Evolutionary conservation across 2,329 filamentous ascomycete species (phyloP).

Genomic region (Aspergillus melleus): DNA sequence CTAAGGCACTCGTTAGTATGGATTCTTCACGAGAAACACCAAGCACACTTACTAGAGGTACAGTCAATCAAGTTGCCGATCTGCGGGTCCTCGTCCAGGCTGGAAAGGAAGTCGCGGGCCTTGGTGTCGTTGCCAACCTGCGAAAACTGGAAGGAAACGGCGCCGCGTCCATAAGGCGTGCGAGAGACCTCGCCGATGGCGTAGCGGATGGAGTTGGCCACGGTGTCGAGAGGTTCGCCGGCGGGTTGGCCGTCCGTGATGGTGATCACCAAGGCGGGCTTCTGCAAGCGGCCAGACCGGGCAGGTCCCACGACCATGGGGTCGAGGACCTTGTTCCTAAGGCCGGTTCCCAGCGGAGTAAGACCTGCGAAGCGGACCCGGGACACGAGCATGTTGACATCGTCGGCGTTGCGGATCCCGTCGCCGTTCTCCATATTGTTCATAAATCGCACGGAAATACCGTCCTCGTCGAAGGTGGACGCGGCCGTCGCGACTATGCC

Average conservation of each 20-base stretch:
- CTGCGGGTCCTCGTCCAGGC: slow-evolving; percentile 63
- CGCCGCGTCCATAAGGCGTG: slow-evolving; percentile 56
- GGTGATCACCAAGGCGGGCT: slow-evolving; percentile 65
- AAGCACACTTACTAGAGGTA: slow-evolving; percentile 60
- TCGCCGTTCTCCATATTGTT: slow-evolving; percentile 58
- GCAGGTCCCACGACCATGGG: slow-evolving; percentile 58
- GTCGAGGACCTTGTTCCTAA: slow-evolving; percentile 64
- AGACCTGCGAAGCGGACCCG: slow-evolving; percentile 64
- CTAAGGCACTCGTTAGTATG: slow-evolving; percentile 37
- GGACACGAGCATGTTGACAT: slow-evolving; percentile 59
- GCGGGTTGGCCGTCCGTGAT: slow-evolving; percentile 68
- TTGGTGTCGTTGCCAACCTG: slow-evolving; percentile 68
- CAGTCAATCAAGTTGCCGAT: slow-evolving; percentile 66
- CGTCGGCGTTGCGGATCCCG: slow-evolving; percentile 56
- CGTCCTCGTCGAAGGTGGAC: slow-evolving; percentile 68
- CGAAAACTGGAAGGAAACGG: slow-evolving; percentile 67
- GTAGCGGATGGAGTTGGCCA: slow-evolving; percentile 59
- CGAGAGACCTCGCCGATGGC: slow-evolving; percentile 53
- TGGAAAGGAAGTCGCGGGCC: slow-evolving; percentile 63
- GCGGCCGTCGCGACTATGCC: slow-evolving; percentile 64
- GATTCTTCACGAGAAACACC: neutral
- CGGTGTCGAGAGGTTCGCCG: slow-evolving; percentile 58
- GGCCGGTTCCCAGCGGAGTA: slow-evolving; percentile 65
- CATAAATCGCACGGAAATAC: slow-evolving; percentile 69
- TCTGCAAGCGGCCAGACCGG: slow-evolving; percentile 54